Conservation (phyloP, 441 rosid genomes). For the Arabidopsis hybrid region DNA sequence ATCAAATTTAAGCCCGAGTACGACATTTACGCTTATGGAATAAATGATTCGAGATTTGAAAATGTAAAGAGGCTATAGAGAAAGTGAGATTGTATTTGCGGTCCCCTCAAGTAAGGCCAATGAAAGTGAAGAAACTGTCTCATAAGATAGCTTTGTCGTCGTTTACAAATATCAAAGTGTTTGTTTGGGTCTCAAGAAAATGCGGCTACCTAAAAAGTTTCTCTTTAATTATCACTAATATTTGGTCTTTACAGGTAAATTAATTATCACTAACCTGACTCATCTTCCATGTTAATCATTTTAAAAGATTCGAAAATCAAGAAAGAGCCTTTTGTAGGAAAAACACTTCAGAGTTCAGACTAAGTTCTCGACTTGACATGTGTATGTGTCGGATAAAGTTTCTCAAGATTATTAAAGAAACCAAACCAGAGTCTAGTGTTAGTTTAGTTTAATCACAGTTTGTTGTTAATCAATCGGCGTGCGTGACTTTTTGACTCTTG, state of each 20-base stretch:
- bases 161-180: slow-evolving; percentile 26
- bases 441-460: slow-evolving; percentile 24
- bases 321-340: slow-evolving; percentile 27
- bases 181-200: slow-evolving; percentile 51
- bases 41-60: background rate
- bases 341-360: slow-evolving; percentile 37
- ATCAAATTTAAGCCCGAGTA: too few relatives aligned
- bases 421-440: background rate
- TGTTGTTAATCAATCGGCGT: slow-evolving; percentile 27
- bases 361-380: slow-evolving; percentile 49
- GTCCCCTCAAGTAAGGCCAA: slow-evolving; percentile 41
- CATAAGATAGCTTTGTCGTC: slow-evolving; percentile 10
- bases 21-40: too few relatives aligned
- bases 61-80: background rate
- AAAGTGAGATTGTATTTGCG: slow-evolving; percentile 40
- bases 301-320: slow-evolving; percentile 33
- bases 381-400: slow-evolving; percentile 41
- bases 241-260: slow-evolving; percentile 38
- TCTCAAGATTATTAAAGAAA: slow-evolving; percentile 19
- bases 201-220: slow-evolving; percentile 47
- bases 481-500: slow-evolving; percentile 29
- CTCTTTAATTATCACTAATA: slow-evolving; percentile 31
- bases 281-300: slow-evolving; percentile 27
- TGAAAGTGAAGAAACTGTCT: slow-evolving; percentile 30
- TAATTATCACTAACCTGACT: slow-evolving; percentile 31